These are phyloP conservation scores for Echinochloa phyllopogon DNA, from an alignment of 176 grass and related monocot genomes.

Conservation along the genomic window DNA sequence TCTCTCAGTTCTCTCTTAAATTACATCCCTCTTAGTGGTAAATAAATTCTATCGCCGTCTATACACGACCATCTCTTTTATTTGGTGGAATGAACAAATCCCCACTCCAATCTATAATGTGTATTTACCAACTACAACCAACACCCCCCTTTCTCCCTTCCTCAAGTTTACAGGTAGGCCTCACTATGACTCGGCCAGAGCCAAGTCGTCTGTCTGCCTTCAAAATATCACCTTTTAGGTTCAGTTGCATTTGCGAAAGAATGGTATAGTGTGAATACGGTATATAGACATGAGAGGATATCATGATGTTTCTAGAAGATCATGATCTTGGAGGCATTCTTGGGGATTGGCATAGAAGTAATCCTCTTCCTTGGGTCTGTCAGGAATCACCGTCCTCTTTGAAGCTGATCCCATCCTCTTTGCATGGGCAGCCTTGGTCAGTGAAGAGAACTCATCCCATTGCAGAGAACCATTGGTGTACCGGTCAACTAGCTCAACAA, in stretches of 20 bases:
- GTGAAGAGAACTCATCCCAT: conserved; percentile 85
- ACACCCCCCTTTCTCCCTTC: conserved; percentile 8
- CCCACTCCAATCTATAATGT: conserved; percentile 49
- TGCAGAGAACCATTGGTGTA: conserved; percentile 73
- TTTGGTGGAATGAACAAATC: conserved; percentile 55
- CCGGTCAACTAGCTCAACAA: conserved; percentile 74
- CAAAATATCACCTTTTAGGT: conserved; percentile 39
- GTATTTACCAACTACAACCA: conserved; percentile 59
- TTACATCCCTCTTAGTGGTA: conserved; percentile 36
- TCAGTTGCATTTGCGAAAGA: conserved; percentile 40
- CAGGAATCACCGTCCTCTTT: conserved; percentile 67
- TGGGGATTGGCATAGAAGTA: conserved; percentile 96
- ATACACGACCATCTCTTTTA: conserved; percentile 61
- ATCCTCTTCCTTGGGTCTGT: conserved; percentile 95
- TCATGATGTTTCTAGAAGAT: conserved; percentile 49
- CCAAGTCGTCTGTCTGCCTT: conserved; percentile 1
- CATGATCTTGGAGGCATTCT: conserved; percentile 68
- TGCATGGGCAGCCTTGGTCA: conserved; percentile 75
- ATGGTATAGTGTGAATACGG: conserved; percentile 37
- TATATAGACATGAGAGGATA: conserved; percentile 38
- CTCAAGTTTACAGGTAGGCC: conserved; percentile 32
- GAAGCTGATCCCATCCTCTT: conserved; percentile 77
- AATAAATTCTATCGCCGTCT: conserved; percentile 53
- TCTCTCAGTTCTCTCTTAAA: conserved; percentile 31
- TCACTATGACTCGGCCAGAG: conserved; percentile 18